phyloP scores from a whole-genome alignment of 1,284 basidiomycete genomes.

The Takashimella koratensis region DNA sequence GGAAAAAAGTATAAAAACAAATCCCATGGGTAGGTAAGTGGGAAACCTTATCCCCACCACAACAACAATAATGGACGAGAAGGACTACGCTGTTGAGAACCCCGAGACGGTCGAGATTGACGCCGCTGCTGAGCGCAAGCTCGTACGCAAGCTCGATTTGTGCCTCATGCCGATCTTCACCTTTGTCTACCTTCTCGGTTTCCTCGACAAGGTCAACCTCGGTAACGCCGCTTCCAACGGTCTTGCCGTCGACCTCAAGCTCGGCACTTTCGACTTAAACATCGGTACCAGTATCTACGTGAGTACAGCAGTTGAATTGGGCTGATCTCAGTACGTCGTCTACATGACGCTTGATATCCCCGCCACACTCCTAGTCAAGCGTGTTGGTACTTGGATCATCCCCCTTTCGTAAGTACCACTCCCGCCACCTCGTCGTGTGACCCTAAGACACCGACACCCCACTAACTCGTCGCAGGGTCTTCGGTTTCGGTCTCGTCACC shows the following conservation, averaged over 20 bases:
- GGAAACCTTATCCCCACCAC: too few relatives aligned
- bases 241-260: neutral
- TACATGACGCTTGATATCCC: neutral
- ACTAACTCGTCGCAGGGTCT: neutral
- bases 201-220: neutral
- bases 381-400: neutral
- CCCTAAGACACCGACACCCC: too few relatives aligned
- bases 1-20: too few relatives aligned
- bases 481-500: slow-evolving; percentile 19
- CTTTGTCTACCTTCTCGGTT: slow-evolving; percentile 12
- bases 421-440: too few relatives aligned
- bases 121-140: slow-evolving; percentile 12
- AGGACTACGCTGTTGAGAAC: too few relatives aligned
- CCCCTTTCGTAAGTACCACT: neutral
- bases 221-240: neutral
- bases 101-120: slow-evolving; percentile 10
- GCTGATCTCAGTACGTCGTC: neutral
- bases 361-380: neutral
- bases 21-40: too few relatives aligned
- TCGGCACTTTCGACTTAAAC: neutral
- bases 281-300: neutral
- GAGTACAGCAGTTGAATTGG: neutral
- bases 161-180: slow-evolving; percentile 17
- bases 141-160: slow-evolving; percentile 24
- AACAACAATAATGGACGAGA: too few relatives aligned